These are phyloP conservation scores for Aspergillus pseudoglaucus DNA, from an alignment of 2,329 filamentous ascomycete genomes.

Conservation along the genomic window DNA sequence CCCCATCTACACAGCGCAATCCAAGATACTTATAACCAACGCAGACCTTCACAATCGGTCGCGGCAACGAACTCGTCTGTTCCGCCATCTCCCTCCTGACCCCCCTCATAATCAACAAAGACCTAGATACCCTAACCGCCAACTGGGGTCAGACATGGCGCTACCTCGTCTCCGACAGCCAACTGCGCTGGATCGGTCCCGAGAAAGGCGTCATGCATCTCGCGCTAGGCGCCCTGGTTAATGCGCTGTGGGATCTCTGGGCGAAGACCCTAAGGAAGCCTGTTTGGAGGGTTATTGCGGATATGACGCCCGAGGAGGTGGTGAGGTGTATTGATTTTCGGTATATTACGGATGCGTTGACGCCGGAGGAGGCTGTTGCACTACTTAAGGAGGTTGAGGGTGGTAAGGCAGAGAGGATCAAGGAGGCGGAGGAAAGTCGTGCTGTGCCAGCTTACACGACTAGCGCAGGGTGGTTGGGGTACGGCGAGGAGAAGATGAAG, in stretches of 20 bases:
- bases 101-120: slow-evolving; percentile 66
- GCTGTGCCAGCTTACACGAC: slow-evolving; percentile 91
- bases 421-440: slow-evolving; percentile 64
- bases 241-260: slow-evolving; percentile 95
- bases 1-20: not conserved
- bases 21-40: slow-evolving; percentile 1
- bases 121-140: slow-evolving; percentile 66
- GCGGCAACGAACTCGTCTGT: slow-evolving; percentile 89
- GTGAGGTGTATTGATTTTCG: slow-evolving; percentile 87
- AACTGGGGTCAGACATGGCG: slow-evolving; percentile 89
- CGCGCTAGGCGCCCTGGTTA: slow-evolving; percentile 79
- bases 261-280: slow-evolving; percentile 79
- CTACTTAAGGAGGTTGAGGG: slow-evolving; percentile 60
- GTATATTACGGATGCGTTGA: slow-evolving; percentile 91
- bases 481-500: slow-evolving; percentile 82
- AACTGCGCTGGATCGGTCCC: slow-evolving; percentile 88
- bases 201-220: slow-evolving; percentile 94
- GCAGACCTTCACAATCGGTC: slow-evolving; percentile 46
- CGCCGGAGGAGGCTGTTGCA: slow-evolving; percentile 70
- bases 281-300: slow-evolving; percentile 82
- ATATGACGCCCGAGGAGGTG: slow-evolving; percentile 83
- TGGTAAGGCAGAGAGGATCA: slow-evolving; percentile 64
- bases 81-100: slow-evolving; percentile 72
- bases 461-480: slow-evolving; percentile 85
- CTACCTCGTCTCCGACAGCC: slow-evolving; percentile 82